Conservation (phyloP, 2,329 filamentous ascomycete genomes). For the Purpureocillium lavendulum region DNA sequence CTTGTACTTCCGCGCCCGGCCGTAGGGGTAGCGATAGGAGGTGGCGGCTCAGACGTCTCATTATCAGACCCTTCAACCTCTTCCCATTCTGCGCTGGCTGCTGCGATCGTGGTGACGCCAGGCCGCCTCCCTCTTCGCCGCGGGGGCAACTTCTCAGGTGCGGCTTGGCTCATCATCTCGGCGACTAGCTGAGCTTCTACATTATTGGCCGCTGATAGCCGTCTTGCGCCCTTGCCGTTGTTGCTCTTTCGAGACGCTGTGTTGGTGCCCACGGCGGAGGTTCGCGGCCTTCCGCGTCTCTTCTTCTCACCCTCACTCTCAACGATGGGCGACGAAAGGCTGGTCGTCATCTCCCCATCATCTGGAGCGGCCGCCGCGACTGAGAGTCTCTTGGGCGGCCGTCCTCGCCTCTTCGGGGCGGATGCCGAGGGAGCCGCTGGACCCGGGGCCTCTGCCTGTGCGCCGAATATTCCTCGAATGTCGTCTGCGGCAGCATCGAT, state of each 20-base stretch:
- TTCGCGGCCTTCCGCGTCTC: conserved; percentile 20
- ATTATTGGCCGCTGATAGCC: too few species aligned
- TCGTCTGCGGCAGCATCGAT: conserved; percentile 31
- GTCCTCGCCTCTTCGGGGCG: conserved; percentile 15
- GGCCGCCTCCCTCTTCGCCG: conserved; percentile 17
- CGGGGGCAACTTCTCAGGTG: conserved; percentile 1
- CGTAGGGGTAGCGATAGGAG: neutral
- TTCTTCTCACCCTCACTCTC: conserved; percentile 5
- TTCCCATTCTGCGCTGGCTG: conserved; percentile 5
- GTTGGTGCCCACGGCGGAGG: neutral
- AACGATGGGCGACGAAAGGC: neutral
- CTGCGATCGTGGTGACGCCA: conserved; percentile 15
- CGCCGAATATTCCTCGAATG: conserved; percentile 19
- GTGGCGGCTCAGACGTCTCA: conserved; percentile 1
- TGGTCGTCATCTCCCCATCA: neutral
- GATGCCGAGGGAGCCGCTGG: neutral
- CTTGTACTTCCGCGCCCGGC: neutral
- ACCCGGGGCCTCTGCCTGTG: conserved; percentile 1
- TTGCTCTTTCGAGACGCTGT: too few species aligned
- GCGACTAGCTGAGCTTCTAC: conserved; percentile 10
- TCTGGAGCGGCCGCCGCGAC: conserved; percentile 2
- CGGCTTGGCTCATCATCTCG: conserved; percentile 6
- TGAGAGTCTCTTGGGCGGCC: conserved; percentile 21
- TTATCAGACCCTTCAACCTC: neutral
- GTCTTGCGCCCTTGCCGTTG: too few species aligned